Evolutionary conservation across 2,329 filamentous ascomycete species (phyloP).

Genomic region (Neonectria magnoliae): DNA sequence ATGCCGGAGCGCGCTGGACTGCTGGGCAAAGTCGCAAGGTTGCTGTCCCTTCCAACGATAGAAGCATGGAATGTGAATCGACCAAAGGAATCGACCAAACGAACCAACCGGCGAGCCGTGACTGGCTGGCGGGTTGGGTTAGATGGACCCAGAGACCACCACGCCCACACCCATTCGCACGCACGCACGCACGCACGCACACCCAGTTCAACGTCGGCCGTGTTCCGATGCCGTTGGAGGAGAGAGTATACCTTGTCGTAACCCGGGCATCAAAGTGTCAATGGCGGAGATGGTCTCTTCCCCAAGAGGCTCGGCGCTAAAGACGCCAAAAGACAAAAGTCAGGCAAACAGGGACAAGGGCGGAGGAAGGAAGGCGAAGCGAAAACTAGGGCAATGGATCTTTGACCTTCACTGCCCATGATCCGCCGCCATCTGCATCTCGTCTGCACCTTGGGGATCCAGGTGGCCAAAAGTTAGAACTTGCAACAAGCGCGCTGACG

Average conservation of each 20-base stretch:
- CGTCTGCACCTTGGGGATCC: slow-evolving; percentile 28
- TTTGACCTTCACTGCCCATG: slow-evolving; percentile 26
- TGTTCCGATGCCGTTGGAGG: slow-evolving; percentile 38
- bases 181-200: slow-evolving; percentile 13
- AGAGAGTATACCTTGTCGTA: slow-evolving; percentile 27
- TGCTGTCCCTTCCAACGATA: slow-evolving; percentile 38
- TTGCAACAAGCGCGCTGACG: slow-evolving; percentile 46
- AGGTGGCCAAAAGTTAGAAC: slow-evolving; percentile 23
- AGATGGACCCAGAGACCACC: slow-evolving; percentile 41
- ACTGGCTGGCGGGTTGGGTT: slow-evolving; percentile 34
- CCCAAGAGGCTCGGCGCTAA: slow-evolving; percentile 13
- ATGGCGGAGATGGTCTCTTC: slow-evolving; percentile 22
- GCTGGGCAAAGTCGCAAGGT: slow-evolving; percentile 22
- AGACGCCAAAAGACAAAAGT: slow-evolving; percentile 18
- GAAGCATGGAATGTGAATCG: slow-evolving; percentile 32
- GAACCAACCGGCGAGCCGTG: slow-evolving; percentile 32
- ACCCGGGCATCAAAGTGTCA: slow-evolving; percentile 33
- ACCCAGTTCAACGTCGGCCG: slow-evolving; percentile 38
- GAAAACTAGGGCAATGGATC: slow-evolving; percentile 27
- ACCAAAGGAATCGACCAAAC: slow-evolving; percentile 35
- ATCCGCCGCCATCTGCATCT: slow-evolving; percentile 36
- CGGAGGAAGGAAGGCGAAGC: slow-evolving; percentile 19
- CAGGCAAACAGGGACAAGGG: slow-evolving; percentile 15
- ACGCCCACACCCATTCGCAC: slow-evolving; percentile 28
- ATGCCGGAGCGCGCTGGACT: slow-evolving; percentile 30